Evolutionary conservation across 192 early-diverging fungal genomes (phyloP), one percentile per base, ranked within the genome.

Genomic region (Dissophora ornata): DNA sequence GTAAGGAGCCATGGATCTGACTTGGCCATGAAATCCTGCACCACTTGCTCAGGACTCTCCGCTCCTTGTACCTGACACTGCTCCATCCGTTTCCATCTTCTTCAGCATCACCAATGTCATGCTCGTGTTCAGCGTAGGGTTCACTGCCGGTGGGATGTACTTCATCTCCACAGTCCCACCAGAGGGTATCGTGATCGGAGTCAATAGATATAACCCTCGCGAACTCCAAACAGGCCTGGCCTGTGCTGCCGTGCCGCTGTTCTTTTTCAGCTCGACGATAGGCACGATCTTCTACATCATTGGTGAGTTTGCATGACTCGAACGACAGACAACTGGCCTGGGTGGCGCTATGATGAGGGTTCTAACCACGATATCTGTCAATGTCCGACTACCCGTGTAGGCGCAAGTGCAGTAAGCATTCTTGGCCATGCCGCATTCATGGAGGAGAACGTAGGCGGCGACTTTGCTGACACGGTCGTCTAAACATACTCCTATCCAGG

Each of bases 261-360:
- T 89, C 46, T 81, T 81, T 36, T 84, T 88, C 60, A 87, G 85
- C 49, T 82, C 81, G 1, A 82, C 85, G 11, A 79, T 83, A 8
- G 82, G 83, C 25, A 84, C 82, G 13, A 71, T 89, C 22, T 89
- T 89, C 44, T 89, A 85, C 79, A 83, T 89, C 47, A 67, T 87
- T 75, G 84, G 84, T 85, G 81, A 70, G 80, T 61, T n/a, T n/a
- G n/a, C n/a, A n/a, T n/a, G n/a, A n/a, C n/a, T n/a, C n/a, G n/a
- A n/a, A n/a, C n/a, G n/a, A n/a, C n/a, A n/a, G 18, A 25, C 4
- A 1, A 12, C 28, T n/a, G 28, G 12, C 5, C 36, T 38, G 36
- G 36, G 36, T 38, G 36, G 36, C 36, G 36, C 40, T 24, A 3
- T 22, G 22, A 49, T 62, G 45, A 51, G 8, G 36, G 19, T 15